phyloP scores from a whole-genome alignment of 306 rosid genomes.

The Sphenostylis stenocarpa region DNA sequence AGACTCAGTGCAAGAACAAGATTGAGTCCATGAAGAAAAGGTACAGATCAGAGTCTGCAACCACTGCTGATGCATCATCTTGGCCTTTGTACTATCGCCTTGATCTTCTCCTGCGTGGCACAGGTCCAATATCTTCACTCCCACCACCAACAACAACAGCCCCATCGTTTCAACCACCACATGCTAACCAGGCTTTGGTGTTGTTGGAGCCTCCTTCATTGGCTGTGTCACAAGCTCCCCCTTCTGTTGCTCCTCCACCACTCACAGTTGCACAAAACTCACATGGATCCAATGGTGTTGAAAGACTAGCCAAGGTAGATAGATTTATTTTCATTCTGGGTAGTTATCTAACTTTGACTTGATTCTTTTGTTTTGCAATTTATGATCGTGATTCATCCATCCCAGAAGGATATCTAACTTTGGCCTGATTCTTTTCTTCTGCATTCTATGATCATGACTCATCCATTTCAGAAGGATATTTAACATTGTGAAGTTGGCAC shows the following conservation, averaged over 20 bases:
- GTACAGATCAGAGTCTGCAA: conserved; percentile 75
- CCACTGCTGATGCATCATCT: conserved; percentile 58
- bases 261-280: conserved; percentile 58
- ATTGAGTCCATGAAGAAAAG: conserved; percentile 98
- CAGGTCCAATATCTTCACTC: conserved; percentile 41
- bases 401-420: background rate
- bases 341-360: background rate
- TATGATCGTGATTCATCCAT: background rate
- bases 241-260: conserved; percentile 38
- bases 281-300: conserved; percentile 77
- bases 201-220: conserved; percentile 53
- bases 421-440: background rate
- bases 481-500: background rate
- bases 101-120: conserved; percentile 76
- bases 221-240: conserved; percentile 26
- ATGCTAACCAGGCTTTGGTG: conserved; percentile 44
- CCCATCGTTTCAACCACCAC: conserved; percentile 9
- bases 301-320: conserved; percentile 66
- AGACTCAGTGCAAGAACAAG: conserved; percentile 98
- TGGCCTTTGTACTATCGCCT: conserved; percentile 90
- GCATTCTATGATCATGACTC: background rate
- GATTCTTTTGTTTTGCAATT: background rate
- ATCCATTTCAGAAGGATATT: background rate
- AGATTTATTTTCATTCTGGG: conserved; percentile 1
- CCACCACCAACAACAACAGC: background rate